A percentile compares a stretch with the other conserved stretches of the same genome.
Evolutionary conservation across 129 eudicot genomes (phyloP).

Genomic region (Heracleum sosnowskyi): DNA sequence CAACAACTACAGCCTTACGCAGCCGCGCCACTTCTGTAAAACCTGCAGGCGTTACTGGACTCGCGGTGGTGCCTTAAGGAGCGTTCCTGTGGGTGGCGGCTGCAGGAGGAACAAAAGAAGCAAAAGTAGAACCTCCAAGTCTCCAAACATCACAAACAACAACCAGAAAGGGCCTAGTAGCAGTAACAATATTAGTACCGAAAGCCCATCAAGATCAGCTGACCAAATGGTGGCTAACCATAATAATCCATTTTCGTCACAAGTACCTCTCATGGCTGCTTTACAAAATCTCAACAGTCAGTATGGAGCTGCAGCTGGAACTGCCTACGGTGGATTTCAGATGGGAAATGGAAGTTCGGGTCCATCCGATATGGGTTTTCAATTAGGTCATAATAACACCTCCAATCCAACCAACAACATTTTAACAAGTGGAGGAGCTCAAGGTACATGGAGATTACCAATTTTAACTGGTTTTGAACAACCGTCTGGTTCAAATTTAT

Average conservation of each 20-base stretch:
- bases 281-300: constrained; percentile 28
- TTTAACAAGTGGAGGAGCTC: constrained; percentile 32
- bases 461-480: constrained; percentile 42
- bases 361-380: constrained; percentile 33
- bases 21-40: constrained; percentile 71
- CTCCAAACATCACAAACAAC: constrained; percentile 11
- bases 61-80: constrained; percentile 59
- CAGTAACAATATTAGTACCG: constrained; percentile 30
- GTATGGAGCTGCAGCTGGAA: constrained; percentile 26
- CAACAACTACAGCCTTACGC: constrained; percentile 68
- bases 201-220: constrained; percentile 46
- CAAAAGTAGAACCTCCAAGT: constrained; percentile 48
- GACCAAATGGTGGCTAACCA: constrained; percentile 22
- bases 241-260: constrained; percentile 31
- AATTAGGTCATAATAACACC: constrained; percentile 24
- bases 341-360: constrained; percentile 7
- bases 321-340: constrained; percentile 37
- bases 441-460: constrained; percentile 48
- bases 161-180: constrained; percentile 29
- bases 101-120: constrained; percentile 61
- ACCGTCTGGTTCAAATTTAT: constrained; percentile 20
- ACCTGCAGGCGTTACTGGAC: constrained; percentile 74
- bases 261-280: constrained; percentile 52
- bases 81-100: constrained; percentile 70
- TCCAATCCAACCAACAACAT: constrained; percentile 21